Base-by-base conservation (phyloP, 164 flowering plant genomes). In the Chloranthus sessilifolius region DNA sequence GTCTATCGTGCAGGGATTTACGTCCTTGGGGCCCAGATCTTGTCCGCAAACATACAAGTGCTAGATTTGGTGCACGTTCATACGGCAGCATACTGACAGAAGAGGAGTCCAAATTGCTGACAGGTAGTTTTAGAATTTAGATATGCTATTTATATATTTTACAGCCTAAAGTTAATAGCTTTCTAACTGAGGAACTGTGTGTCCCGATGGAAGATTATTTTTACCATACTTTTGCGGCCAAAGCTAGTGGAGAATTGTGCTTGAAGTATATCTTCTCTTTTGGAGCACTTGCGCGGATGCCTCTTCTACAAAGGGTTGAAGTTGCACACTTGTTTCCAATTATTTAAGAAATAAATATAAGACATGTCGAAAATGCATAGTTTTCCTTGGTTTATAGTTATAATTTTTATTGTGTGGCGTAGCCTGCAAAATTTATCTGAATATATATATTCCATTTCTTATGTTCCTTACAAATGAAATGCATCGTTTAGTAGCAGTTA, bases 191-290 rank as follows among this genome's bases (percentile, higher is more conserved):
- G n/a, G n/a, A n/a, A n/a, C n/a, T n/a, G n/a, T 39, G 12, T 29
- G 4, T 1, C 21, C 45, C 38, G 10, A 22, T 41, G 56, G 74
- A 26, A 88, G 95, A 85, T 73, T 88, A 88, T 70, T 72, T 71
- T 1, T 88, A 92, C 65, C 99, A 92, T 56, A 92, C 91, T 47
- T 59, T 79, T 30, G 97, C 91, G 5, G 89, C 99, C 49, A 92
- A 88, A 68, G 89, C 85, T 21, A 92, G 97, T 76, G 99, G 97
- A 60, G 96, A 92, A 66, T 66, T 88, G 59, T 88, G 99, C 77
- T 72, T 92, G 50, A 88, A 86, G 65, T 79, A 92, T 56, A 84
- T 92, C 36, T 85, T 91, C 62, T 60, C 98, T 16, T 85, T 91
- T 54, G 98, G 98, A 58, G 98, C 98, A 62, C 85, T 81, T 77